A percentile compares a stretch with the other conserved stretches of the same genome.
These are phyloP conservation scores for Corylus heterophylla DNA, from an alignment of 306 rosid species.

Conservation along the genomic window DNA sequence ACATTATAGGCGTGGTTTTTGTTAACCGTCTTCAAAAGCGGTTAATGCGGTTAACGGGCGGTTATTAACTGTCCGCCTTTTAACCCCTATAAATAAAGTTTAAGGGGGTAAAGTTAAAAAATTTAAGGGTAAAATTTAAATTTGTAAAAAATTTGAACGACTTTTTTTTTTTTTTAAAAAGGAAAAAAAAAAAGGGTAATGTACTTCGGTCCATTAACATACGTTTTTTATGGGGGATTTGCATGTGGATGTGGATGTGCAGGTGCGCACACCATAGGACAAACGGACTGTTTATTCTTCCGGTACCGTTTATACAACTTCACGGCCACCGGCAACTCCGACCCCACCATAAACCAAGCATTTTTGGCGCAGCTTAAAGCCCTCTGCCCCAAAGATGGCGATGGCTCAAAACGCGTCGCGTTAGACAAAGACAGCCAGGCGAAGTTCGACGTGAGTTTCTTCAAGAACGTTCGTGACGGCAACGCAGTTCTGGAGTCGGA, in stretches of 20 bases:
- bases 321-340: slow-evolving; percentile 59
- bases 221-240: background rate
- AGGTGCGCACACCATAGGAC: slow-evolving; percentile 81
- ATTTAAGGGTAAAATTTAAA: too few relatives aligned
- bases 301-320: slow-evolving; percentile 64
- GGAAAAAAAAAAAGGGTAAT: too few relatives aligned
- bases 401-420: slow-evolving; percentile 51
- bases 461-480: slow-evolving; percentile 65
- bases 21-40: too few relatives aligned
- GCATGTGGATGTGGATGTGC: background rate
- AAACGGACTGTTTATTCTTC: slow-evolving; percentile 58
- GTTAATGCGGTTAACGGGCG: too few relatives aligned
- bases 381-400: slow-evolving; percentile 55
- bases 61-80: too few relatives aligned
- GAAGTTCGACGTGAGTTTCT: slow-evolving; percentile 58
- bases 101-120: too few relatives aligned
- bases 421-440: slow-evolving; percentile 56
- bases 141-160: too few relatives aligned
- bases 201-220: too few relatives aligned
- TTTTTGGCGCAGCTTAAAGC: slow-evolving; percentile 47
- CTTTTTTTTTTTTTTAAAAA: too few relatives aligned
- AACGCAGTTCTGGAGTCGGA: slow-evolving; percentile 72
- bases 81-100: too few relatives aligned
- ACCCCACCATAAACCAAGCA: slow-evolving; percentile 57
- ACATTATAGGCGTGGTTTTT: too few relatives aligned